Base-by-base conservation (phyloP, 441 rosid genomes). In the Brassica balearica region DNA sequence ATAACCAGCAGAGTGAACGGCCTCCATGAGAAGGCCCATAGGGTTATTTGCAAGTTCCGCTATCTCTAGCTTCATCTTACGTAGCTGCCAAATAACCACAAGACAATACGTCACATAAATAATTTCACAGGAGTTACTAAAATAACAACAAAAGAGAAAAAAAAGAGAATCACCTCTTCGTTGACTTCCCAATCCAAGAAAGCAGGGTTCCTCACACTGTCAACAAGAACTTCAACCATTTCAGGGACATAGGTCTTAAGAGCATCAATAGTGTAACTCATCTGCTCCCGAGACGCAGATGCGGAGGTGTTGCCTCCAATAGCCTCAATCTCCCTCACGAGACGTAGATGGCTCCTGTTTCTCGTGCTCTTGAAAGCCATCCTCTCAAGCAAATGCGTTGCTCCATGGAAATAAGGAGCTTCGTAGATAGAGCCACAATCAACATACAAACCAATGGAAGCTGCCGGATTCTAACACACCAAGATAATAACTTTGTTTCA, bases 121-220 rank as follows among this genome's bases (percentile, higher is more conserved):
- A 0, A 3, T 23, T 20, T 3, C 58, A 43, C 19, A 2, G 25
- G 6, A 43, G 58, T 22, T 22, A 67, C 9, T 14, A 22, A 34
- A 67, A 59, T 17, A 51, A 17, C 70, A 59, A 63, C 8, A 25
- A 55, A 15, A 6, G 3, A 29, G 23, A 55, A 68, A 14, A 25
- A 25, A 14, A 32, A 29, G 17, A 22, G 32, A 79, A 17, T 17
- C 86, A 96, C 98, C 96, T 94, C 92, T 81, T 94, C 97, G 70
- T 85, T 86, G 68, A 96, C 88, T 82, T 94, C 98, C 98, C 98
- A 96, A 76, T 92, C 95, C 83, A 96, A 82, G 87, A 96, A 94
- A 32, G 85, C 91, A 73, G 96, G 97, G 80, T 94, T 96, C 82
- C 97, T 86, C 72, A 94, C 92, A 73, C 85, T 86, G 80, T 94